Percentiles rank a stretch among this genome's conserved stretches.
Conservation (phyloP, 2,329 filamentous ascomycete genomes). For the Colletotrichum sp. region DNA sequence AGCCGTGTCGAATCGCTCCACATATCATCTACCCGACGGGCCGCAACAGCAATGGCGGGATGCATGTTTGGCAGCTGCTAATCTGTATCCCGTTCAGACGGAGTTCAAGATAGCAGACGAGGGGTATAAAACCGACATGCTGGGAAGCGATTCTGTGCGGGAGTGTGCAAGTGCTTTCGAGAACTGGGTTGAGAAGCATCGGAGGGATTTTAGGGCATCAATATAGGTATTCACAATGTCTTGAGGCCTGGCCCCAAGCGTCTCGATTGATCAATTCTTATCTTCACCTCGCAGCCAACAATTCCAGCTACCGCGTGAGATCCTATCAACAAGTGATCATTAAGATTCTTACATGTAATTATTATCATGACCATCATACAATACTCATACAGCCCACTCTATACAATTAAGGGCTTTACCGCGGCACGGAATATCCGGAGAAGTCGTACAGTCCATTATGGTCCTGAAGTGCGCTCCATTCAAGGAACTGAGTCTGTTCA, state of each 20-base stretch:
- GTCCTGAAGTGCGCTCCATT: constrained; percentile 5
- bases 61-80: background rate
- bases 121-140: background rate
- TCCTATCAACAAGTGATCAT: background rate
- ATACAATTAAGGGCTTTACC: background rate
- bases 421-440: constrained; percentile 4
- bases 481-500: background rate
- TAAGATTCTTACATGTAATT: background rate
- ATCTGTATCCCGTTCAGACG: background rate
- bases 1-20: background rate
- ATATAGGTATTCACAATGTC: background rate
- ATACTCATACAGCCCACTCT: background rate
- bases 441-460: constrained; percentile 12
- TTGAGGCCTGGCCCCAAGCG: background rate
- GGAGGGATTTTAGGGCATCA: background rate
- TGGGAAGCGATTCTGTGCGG: background rate
- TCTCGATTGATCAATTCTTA: background rate
- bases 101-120: background rate
- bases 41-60: background rate
- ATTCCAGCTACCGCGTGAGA: background rate
- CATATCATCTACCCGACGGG: background rate
- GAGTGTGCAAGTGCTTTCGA: background rate
- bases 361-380: background rate
- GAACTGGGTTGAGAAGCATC: background rate
- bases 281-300: background rate